Base-by-base conservation (phyloP, 495 filamentous ascomycete species). In the Hypoxylon lienhwacheense region DNA sequence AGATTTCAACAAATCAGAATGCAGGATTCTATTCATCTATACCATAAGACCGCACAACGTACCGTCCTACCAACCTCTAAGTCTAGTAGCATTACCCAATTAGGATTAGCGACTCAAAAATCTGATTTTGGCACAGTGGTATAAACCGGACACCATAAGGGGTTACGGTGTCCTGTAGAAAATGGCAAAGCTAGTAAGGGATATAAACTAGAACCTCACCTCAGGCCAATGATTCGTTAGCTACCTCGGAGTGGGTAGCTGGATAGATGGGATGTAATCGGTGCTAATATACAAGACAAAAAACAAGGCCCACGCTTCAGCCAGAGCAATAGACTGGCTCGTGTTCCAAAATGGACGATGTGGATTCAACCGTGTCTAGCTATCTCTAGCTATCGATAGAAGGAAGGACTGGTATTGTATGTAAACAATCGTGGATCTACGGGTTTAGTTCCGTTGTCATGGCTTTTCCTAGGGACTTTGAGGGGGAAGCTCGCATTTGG, bases 291-390 rank as follows among this genome's bases (percentile, higher is more conserved):
- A 57, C 48, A 47, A 54, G 29, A 21, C 37, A 58, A 46, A 45
- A 48, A 53, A 57, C 48, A 47, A 54, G 29, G 26, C 37, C 48
- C 31, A 63, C 59, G 53, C 58, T 44, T 57, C 53, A 52, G 52
- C 41, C 52, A 55, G 51, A 51, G 33, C 43, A 40, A 31, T 53
- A 31, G 26, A 44, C 29, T 25, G 41, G 56, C 14, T 21, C 25
- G 25, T 49, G 33, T 32, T n/a, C n/a, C n/a, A n/a, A n/a, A 12
- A 34, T 41, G 45, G 40, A 34, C 32, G 22, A 35, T 28, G 51
- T 60, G 56, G 50, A 60, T 49, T 37, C 22, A 44, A 44, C 36
- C 49, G 6, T 44, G 39, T 33, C 22, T 7, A 21, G 19, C 22
- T 44, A 44, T 15, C 17, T 34, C 32, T 42, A 50, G 56, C 17